Conservation (phyloP, 2,329 filamentous ascomycete genomes). For the Sporothrix dimorphospora region DNA sequence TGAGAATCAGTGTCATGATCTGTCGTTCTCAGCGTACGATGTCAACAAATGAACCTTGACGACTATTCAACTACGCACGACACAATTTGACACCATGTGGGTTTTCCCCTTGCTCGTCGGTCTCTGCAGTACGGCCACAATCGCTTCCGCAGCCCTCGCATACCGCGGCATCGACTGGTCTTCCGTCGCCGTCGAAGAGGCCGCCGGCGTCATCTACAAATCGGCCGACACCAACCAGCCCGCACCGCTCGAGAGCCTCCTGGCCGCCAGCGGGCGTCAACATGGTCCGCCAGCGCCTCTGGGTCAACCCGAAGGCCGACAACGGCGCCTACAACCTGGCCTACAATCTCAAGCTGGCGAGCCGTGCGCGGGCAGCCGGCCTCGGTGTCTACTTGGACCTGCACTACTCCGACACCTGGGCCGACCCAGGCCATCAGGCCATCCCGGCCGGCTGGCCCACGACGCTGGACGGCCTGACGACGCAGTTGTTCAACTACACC, state of each 20-base stretch:
- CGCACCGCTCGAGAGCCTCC: slow-evolving; percentile 62
- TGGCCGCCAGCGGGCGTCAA: slow-evolving; percentile 67
- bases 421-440: slow-evolving; percentile 65
- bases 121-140: background rate
- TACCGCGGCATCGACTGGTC: slow-evolving; percentile 74
- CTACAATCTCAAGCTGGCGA: slow-evolving; percentile 71
- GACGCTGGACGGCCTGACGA: slow-evolving; percentile 60
- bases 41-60: background rate
- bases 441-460: slow-evolving; percentile 66
- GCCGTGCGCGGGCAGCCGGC: slow-evolving; percentile 64
- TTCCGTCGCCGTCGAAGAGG: slow-evolving; percentile 66
- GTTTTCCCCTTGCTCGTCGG: background rate
- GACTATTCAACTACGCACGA: background rate
- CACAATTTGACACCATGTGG: background rate
- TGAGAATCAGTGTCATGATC: background rate
- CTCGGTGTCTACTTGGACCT: slow-evolving; percentile 65
- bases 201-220: slow-evolving; percentile 63
- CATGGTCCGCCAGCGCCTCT: slow-evolving; percentile 70
- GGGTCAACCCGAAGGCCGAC: slow-evolving; percentile 63
- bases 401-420: slow-evolving; percentile 72
- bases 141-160: slow-evolving; percentile 45
- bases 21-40: background rate
- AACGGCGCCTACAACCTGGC: slow-evolving; percentile 66
- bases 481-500: slow-evolving; percentile 71
- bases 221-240: slow-evolving; percentile 54